Base-by-base conservation (phyloP, 2,329 filamentous ascomycete species). In the Emergomyces orientalis region DNA sequence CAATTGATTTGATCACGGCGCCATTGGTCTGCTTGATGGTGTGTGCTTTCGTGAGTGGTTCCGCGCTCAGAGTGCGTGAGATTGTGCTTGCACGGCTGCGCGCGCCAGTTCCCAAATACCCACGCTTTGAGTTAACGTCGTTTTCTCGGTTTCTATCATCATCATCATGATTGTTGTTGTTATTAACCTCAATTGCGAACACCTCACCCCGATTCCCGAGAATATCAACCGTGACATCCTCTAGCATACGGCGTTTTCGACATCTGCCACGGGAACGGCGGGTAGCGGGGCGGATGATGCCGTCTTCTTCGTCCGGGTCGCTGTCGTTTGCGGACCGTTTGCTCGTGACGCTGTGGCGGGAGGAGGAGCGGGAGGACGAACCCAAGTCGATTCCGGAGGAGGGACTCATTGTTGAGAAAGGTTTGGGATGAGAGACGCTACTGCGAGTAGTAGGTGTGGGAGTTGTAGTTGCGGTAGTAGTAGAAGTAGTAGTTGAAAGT, bases 331-430 rank as follows among this genome's bases (percentile, higher is more conserved):
- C 75, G 4, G 75, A 76, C 3, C 58, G 58, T 63, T 78, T 77
- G 66, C 75, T 77, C 11, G 73, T 73, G 0, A 73, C 75, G 62
- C 75, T 77, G 62, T 74, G 74, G 8, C 75, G 75, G 6, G 76
- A 78, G 1, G 76, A 77, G 17, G 75, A 76, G 4, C 76, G 71
- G 1, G 76, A 78, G 3, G 74, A 74, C 6, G 72, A 66, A 39
- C 72, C 72, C 14, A 76, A 63, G 25, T 68, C 70, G 1, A 72
- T 68, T 51, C 60, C 75, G 73, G 67, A 75, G 67, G 34, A 68
- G 67, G 19, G 71, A 66, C 32, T 65, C 64, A 14, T 68, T 34
- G 65, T 60, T 2, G 65, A 57, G 32, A 69, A 65, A 55, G 71
- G 70, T 3, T 68, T 67, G 30, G 66, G 62, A 39, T 66, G 63